Evolutionary conservation across 169 alveolate species (phyloP).

Genomic region (Cryptosporidium felis): DNA sequence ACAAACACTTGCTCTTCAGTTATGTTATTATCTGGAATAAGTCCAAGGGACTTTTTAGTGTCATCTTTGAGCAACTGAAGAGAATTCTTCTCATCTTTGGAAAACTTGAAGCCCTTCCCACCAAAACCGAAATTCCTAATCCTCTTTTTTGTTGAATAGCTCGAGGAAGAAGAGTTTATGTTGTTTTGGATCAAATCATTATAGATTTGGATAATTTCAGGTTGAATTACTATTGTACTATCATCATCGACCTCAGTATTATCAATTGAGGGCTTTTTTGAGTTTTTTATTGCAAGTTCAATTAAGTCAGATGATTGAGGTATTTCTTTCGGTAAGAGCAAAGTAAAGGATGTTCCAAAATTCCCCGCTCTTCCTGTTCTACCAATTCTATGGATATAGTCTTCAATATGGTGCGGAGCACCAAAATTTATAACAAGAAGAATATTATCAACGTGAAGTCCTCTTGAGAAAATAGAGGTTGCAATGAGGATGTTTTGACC

Average conservation of each 20-base stretch:
- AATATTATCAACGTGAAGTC: conserved; percentile 94
- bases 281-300: conserved; percentile 33
- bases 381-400: conserved; percentile 99
- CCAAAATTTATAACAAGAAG: conserved; percentile 95
- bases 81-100: conserved; percentile 60
- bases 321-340: conserved; percentile 89
- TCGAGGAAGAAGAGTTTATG: not conserved
- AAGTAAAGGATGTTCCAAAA: conserved; percentile 97
- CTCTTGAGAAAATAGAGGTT: conserved; percentile 98
- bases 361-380: conserved; percentile 99
- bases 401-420: conserved; percentile 99
- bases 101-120: conserved; percentile 62
- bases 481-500: conserved; percentile 91
- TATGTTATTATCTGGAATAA: conserved; percentile 40
- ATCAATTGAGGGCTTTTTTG: conserved; percentile 5
- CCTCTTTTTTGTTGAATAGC: not conserved
- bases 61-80: conserved; percentile 66
- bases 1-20: conserved; percentile 26
- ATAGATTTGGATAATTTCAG: not conserved
- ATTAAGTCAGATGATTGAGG: conserved; percentile 58
- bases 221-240: conserved; percentile 2
- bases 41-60: conserved; percentile 65
- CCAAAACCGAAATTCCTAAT: conserved; percentile 60
- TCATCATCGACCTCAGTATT: not conserved
- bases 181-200: not conserved